Percentiles rank a stretch among this genome's conserved stretches.
Conservation (phyloP, 1,139 yeast genomes). For the Pichia sp. region DNA sequence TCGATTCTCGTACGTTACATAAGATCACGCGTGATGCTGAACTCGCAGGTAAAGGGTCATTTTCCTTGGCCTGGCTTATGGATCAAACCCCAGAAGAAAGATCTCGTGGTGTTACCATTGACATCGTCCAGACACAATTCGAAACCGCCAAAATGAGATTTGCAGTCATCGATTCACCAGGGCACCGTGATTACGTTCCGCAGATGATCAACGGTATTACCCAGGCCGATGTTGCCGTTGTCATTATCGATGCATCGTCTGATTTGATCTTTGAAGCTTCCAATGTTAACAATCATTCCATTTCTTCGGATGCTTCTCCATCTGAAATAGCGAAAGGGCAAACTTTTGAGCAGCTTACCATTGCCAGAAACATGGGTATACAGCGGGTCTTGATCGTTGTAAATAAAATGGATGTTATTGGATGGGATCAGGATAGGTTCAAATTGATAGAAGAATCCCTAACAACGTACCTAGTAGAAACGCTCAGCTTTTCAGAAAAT, state of each 20-base stretch:
- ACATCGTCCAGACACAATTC: conserved; percentile 76
- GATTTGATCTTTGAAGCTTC: conserved; percentile 59
- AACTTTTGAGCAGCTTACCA: conserved; percentile 85
- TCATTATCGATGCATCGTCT: conserved; percentile 81
- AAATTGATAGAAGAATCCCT: conserved; percentile 59
- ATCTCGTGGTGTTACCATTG: conserved; percentile 86
- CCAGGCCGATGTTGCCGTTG: conserved; percentile 73
- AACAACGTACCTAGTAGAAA: conserved; percentile 34
- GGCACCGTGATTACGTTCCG: conserved; percentile 96
- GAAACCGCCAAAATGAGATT: conserved; percentile 63
- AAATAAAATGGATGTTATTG: conserved; percentile 73
- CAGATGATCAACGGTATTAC: conserved; percentile 97
- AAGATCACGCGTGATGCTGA: conserved; percentile 79
- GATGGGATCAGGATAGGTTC: conserved; percentile 52
- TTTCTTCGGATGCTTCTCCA: conserved; percentile 46
- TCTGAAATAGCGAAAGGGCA: conserved; percentile 58
- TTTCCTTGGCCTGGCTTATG: conserved; percentile 96
- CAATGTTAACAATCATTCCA: not conserved
- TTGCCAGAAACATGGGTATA: conserved; percentile 83
- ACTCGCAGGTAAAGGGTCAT: conserved; percentile 81
- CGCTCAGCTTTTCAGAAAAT: conserved; percentile 50
- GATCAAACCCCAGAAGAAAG: conserved; percentile 95
- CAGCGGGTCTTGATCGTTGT: conserved; percentile 69
- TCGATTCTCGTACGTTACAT: conserved; percentile 71
- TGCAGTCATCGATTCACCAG: conserved; percentile 96